A percentile compares a stretch with the other conserved stretches of the same genome.
phyloP scores from a whole-genome alignment of 2,329 filamentous ascomycete species.

The Xylariaceae sp. region DNA sequence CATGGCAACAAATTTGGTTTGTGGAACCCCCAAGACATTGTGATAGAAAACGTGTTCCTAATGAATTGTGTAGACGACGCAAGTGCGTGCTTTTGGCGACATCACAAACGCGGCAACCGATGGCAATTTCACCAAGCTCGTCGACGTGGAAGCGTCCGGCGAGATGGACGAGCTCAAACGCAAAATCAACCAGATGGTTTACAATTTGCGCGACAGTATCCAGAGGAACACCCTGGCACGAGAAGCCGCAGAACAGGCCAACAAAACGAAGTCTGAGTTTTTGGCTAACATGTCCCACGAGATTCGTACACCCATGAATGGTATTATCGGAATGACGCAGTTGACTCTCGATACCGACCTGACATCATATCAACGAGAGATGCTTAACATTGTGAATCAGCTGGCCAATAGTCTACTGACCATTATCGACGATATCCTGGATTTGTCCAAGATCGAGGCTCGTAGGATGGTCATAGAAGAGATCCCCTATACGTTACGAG shows the following conservation, averaged over 20 bases:
- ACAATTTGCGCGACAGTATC: conserved; percentile 90
- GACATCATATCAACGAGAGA: conserved; percentile 92
- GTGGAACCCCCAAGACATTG: conserved; percentile 21
- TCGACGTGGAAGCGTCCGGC: conserved; percentile 94
- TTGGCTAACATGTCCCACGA: conserved; percentile 99
- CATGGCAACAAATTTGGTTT: conserved; percentile 67
- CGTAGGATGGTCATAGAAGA: conserved; percentile 98
- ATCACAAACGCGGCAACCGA: conserved; percentile 98
- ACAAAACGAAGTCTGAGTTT: conserved; percentile 98
- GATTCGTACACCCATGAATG: conserved; percentile 95
- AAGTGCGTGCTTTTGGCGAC: conserved; percentile 95
- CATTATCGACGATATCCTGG: conserved; percentile 84
- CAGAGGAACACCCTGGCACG: conserved; percentile 93
- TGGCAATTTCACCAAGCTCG: conserved; percentile 93
- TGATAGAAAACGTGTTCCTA: neutral
- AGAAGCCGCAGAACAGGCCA: conserved; percentile 92
- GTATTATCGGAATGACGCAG: conserved; percentile 97
- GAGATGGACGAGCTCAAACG: conserved; percentile 99
- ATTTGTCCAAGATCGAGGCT: conserved; percentile 81
- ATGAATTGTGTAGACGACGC: conserved; percentile 67
- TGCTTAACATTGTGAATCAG: conserved; percentile 97
- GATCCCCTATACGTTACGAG: conserved; percentile 90
- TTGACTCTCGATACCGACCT: conserved; percentile 92
- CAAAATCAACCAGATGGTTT: conserved; percentile 99
- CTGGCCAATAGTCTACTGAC: conserved; percentile 92